Evolutionary conservation across 2,329 filamentous ascomycete genomes (phyloP).

Genomic region (Ascocoryne sarcoides): DNA sequence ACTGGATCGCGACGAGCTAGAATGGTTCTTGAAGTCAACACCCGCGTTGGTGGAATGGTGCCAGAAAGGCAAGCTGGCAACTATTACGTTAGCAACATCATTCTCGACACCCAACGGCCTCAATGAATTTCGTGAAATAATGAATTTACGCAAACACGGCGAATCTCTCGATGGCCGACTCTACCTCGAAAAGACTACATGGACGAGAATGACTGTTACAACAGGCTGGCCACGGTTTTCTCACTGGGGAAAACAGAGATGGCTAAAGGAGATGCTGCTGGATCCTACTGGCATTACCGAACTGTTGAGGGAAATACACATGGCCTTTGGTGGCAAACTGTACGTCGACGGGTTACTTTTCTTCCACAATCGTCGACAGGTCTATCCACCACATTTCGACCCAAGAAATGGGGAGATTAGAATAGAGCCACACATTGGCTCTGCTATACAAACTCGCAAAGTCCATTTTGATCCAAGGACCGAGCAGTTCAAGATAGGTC

Average conservation of each 20-base stretch:
- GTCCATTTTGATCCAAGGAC: too few relatives aligned
- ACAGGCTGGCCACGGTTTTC: slow-evolving; percentile 26
- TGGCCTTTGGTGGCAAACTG: slow-evolving; percentile 18
- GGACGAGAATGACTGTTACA: slow-evolving; percentile 16
- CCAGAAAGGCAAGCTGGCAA: slow-evolving; percentile 11
- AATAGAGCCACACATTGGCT: too few relatives aligned
- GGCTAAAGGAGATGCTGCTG: slow-evolving; percentile 24
- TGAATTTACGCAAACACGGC: slow-evolving; percentile 18
- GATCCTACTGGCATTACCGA: slow-evolving; percentile 19
- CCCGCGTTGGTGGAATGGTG: slow-evolving; percentile 13
- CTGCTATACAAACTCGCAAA: too few relatives aligned
- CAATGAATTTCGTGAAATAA: slow-evolving; percentile 21
- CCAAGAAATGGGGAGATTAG: too few relatives aligned
- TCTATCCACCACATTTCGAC: too few relatives aligned
- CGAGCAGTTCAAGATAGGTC: too few relatives aligned
- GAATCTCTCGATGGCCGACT: slow-evolving; percentile 22
- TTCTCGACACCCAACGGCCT: slow-evolving; percentile 20
- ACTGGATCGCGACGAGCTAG: slow-evolving; percentile 25
- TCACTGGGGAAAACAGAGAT: slow-evolving; percentile 25
- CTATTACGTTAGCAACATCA: slow-evolving; percentile 19
- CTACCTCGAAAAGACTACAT: slow-evolving; percentile 11
- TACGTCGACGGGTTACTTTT: slow-evolving; percentile 23
- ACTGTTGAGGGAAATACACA: slow-evolving; percentile 16
- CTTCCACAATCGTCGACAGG: too few relatives aligned
- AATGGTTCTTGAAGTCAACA: slow-evolving; percentile 19